A percentile compares a stretch with the other conserved stretches of the same genome.
These are phyloP conservation scores for Ceratobasidium sp. DNA, from an alignment of 1,284 basidiomycete species.

Conservation along the genomic window DNA sequence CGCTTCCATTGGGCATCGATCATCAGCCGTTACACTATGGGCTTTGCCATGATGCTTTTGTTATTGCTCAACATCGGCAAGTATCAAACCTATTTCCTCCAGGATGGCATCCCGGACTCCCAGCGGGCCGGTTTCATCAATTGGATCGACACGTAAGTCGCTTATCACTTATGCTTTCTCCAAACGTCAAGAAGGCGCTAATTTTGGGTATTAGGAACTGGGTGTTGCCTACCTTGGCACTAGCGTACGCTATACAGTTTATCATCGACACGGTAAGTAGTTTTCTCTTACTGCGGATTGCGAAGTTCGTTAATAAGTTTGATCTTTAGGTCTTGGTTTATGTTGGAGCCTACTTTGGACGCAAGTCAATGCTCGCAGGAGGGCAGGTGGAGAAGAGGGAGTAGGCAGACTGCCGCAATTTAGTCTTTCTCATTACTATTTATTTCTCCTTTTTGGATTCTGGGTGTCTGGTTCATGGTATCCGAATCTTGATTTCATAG, in stretches of 20 bases:
- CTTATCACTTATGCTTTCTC: neutral
- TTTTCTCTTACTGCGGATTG: no score
- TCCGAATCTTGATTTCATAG: no score
- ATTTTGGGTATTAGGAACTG: neutral
- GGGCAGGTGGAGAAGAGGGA: neutral
- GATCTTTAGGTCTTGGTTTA: no score
- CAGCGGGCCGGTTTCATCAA: slow-evolving; percentile 3
- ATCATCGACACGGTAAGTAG: slow-evolving; percentile 14
- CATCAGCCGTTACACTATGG: slow-evolving; percentile 33
- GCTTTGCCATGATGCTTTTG: slow-evolving; percentile 24
- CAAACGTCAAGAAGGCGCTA: neutral
- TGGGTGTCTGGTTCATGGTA: no score
- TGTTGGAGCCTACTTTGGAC: neutral
- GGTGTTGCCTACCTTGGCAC: slow-evolving; percentile 27
- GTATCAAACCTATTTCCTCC: slow-evolving; percentile 7
- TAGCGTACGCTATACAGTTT: slow-evolving; percentile 32
- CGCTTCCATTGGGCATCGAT: slow-evolving; percentile 38
- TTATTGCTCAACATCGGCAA: slow-evolving; percentile 25
- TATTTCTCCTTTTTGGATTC: no score
- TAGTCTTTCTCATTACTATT: no score
- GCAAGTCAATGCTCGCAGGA: neutral
- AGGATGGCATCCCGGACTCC: neutral
- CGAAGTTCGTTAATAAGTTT: no score
- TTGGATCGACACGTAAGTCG: slow-evolving; percentile 38
- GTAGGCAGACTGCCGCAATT: neutral